A percentile compares a stretch with the other conserved stretches of the same genome.
phyloP scores from a whole-genome alignment of 192 early-diverging fungal species.

The Coemansia sp. region DNA sequence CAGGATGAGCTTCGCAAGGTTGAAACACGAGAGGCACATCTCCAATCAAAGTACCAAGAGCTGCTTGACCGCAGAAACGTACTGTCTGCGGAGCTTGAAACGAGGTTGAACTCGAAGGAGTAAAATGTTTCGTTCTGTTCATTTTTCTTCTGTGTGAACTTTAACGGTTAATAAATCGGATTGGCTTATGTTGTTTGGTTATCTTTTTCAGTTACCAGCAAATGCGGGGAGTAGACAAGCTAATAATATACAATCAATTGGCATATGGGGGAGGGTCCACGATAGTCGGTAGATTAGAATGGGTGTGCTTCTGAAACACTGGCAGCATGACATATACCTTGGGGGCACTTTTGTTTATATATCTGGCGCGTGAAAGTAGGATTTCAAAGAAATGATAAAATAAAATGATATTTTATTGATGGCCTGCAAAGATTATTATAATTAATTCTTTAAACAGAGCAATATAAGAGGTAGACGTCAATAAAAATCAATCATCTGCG shows the following conservation, averaged over 20 bases:
- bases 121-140: not conserved
- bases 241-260: not conserved
- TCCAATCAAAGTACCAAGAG: constrained; percentile 70
- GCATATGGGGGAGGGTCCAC: not conserved
- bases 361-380: not conserved
- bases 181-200: not conserved
- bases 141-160: not conserved
- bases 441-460: too few species aligned
- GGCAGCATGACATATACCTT: constrained; percentile 1
- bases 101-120: not conserved
- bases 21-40: constrained; percentile 55
- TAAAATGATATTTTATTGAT: too few species aligned
- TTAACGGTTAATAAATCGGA: not conserved
- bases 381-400: too few species aligned
- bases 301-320: constrained; percentile 10
- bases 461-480: too few species aligned
- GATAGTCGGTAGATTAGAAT: not conserved
- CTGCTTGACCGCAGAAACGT: constrained; percentile 52
- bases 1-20: constrained; percentile 49
- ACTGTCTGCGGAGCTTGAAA: constrained; percentile 13
- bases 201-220: not conserved
- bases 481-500: too few species aligned
- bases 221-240: not conserved
- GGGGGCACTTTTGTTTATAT: not conserved
- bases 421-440: too few species aligned